Evolutionary conservation across 2,329 filamentous ascomycete species (phyloP).

Genomic region (Didymella arachidicola): DNA sequence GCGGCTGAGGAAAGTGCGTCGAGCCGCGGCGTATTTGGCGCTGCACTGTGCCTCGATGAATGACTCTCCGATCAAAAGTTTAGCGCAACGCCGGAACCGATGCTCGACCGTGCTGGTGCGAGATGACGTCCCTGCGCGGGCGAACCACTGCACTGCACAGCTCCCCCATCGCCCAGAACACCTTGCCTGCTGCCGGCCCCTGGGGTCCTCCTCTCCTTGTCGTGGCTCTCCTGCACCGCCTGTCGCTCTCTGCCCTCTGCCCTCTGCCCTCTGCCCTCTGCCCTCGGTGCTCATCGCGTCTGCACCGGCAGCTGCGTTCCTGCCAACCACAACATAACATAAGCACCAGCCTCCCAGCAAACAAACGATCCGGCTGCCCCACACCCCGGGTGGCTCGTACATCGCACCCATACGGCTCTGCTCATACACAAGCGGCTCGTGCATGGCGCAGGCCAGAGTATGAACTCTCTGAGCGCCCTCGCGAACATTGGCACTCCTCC

Average conservation of each 20-base stretch:
- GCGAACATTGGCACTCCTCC: conserved; percentile 72
- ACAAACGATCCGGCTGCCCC: conserved; percentile 16
- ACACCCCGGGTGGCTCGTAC: conserved; percentile 4
- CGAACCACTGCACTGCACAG: conserved; percentile 18
- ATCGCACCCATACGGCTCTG: neutral
- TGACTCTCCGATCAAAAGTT: conserved; percentile 4
- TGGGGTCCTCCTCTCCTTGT: conserved; percentile 17
- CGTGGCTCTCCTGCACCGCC: conserved; percentile 11
- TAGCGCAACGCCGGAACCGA: conserved; percentile 2
- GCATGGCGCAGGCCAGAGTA: conserved; percentile 67
- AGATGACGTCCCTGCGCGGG: conserved; percentile 18
- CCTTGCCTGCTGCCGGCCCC: conserved; percentile 23
- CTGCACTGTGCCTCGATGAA: conserved; percentile 5
- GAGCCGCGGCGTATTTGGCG: conserved; percentile 4
- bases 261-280: neutral
- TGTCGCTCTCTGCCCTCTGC: neutral
- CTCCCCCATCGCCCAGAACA: conserved; percentile 19
- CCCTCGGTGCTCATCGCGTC: conserved; percentile 8
- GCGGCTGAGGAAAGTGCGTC: neutral
- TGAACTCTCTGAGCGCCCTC: conserved; percentile 97
- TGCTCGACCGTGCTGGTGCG: conserved; percentile 7
- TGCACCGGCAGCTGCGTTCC: conserved; percentile 13
- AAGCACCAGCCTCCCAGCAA: conserved; percentile 22
- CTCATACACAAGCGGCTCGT: conserved; percentile 1
- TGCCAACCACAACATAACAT: conserved; percentile 21